Base-by-base conservation (phyloP, 2,329 filamentous ascomycete genomes). In the Pyrenophora teres region DNA sequence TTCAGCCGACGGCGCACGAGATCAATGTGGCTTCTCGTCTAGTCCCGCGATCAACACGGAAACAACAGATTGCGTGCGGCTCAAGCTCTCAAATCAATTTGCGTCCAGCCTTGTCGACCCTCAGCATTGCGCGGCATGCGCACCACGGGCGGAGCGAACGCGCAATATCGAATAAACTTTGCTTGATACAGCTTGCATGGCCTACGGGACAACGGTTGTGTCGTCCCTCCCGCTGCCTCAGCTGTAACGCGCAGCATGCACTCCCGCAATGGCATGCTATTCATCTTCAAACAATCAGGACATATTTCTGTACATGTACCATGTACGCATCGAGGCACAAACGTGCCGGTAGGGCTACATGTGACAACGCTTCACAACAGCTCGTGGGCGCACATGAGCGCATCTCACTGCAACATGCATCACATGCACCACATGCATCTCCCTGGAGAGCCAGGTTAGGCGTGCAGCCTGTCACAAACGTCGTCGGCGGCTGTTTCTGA, bases 191-290 rank as follows among this genome's bases (percentile, higher is more conserved):
- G 51, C 45, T 36, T 49, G 56, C 10, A 30, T 9, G 9, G 52
- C 45, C 40, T 54, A 52, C 44, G 53, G 52, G 21, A 56, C 32
- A 43, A 39, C 57, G 57, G 55, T 47, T 51, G 46, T 32, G 33
- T 59, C 52, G 58, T 66, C 67, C 65, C 57, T 66, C 62, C 58
- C 60, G 57, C 65, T 64, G 64, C 27, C 39, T 18, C 40, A 48
- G 31, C 45, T 58, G 52, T 50, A 30, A 37, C 40, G 23, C 33
- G 32, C 35, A 31, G 33, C 39, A 41, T 33, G 31, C 16, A 18
- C 42, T 35, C 21, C 36, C 30, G 44, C 38, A 45, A n/a, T 25
- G 18, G 19, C 37, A 31, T 46, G 16, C 44, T 41, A 45, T 46
- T 37, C 23, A 49, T 50, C 36, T 46, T 32, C 46, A 36, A 33